These are phyloP conservation scores for Leccinum disarticulatum DNA, from an alignment of 768 basidiomycete species.

Conservation along the genomic window DNA sequence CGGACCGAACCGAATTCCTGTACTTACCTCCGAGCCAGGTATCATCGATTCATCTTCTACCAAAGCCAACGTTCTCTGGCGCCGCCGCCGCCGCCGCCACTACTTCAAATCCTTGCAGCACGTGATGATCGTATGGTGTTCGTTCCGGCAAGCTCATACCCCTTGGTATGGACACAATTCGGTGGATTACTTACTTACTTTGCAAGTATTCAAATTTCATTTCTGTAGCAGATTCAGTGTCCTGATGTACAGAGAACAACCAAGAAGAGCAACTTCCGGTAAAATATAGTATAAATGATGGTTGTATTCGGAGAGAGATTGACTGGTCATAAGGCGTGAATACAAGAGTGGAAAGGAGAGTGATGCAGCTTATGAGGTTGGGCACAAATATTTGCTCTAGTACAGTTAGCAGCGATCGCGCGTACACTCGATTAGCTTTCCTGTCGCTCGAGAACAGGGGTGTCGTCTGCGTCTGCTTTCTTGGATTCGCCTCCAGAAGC, in stretches of 20 bases:
- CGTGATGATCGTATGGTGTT: not conserved
- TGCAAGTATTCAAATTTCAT: constrained; percentile 3
- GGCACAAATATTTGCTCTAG: not conserved
- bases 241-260: constrained; percentile 19
- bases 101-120: not conserved
- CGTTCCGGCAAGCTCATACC: not conserved
- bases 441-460: not conserved
- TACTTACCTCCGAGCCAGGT: not conserved
- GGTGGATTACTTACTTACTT: too few relatives aligned
- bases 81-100: not conserved
- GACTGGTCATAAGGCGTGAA: constrained; percentile 3
- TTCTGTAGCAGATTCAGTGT: not conserved
- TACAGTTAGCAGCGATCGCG: not conserved
- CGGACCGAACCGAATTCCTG: not conserved
- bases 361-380: not conserved
- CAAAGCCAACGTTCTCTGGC: not conserved
- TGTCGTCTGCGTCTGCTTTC: constrained; percentile 1
- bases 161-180: not conserved
- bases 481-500: constrained; percentile 4
- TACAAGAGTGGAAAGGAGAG: constrained; percentile 6
- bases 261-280: not conserved
- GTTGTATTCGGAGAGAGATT: not conserved
- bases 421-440: constrained; percentile 2
- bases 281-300: constrained; percentile 18
- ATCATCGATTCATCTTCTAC: not conserved